Base-by-base conservation (phyloP, 768 basidiomycete species). In the Multifurca ochricompacta region DNA sequence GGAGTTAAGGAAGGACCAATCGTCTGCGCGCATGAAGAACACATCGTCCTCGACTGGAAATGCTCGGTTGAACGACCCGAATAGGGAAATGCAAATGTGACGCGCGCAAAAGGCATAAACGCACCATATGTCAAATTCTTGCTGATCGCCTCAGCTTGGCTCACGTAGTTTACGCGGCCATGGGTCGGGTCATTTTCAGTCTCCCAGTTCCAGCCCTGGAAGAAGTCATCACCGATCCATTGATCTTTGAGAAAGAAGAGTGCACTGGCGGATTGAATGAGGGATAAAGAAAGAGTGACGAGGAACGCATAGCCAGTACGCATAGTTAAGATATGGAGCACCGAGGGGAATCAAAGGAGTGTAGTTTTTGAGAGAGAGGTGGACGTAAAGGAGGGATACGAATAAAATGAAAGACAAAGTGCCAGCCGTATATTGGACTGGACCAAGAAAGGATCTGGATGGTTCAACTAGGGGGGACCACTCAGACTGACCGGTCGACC, bases 1-100 rank as follows among this genome's bases (percentile, higher is more conserved):
- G 1, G 70, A 53, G 7, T 56, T 37, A 13, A 82, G 75, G 13
- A 68, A 49, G 14, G 70, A 68, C 27, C 45, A 53, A 37, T 70
- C 57, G 59, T 84, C 81, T 25, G 77, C 81, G 37, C 76, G 75
- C 80, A 84, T 83, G 44, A 79, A 27, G 64, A 84, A 83, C 41
- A 71, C 73, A 36, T 64, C 53, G n/a, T 60, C 64, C 3, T 69
- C 65, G 16, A 68, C 79, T 74, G 9, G 37, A 46, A 19, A 21
- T 36, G n/a, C 27, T 13, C 11, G 37, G 53, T 27, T 41, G 7
- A 48, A n/a, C 2, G 11, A 19, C 27, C 21, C 30, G 30, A 36
- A 30, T 42, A 10, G 18, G 34, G 18, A 28, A 32, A 46, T 21
- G 19, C 28, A 11, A 37, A 16, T 11, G n/a, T 4, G 13, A 34